Evolutionary conservation across 805 yeast species (phyloP).

Genomic region (Candida berthetii): DNA sequence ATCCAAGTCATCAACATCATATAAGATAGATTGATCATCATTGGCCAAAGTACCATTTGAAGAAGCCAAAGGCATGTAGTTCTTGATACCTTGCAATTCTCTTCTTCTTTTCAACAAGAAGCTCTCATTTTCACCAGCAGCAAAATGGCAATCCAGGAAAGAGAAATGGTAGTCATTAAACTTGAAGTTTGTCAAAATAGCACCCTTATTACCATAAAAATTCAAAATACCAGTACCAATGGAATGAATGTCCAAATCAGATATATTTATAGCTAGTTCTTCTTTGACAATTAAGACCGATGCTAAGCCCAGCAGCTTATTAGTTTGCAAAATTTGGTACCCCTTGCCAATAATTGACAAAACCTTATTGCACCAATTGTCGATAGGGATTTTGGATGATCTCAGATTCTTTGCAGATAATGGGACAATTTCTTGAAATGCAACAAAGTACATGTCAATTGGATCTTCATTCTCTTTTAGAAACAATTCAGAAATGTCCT

Average conservation of each 20-base stretch:
- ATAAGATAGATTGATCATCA: slow-evolving; percentile 17
- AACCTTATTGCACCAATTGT: slow-evolving; percentile 25
- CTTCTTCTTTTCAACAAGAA: slow-evolving; percentile 33
- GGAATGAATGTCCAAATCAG: slow-evolving; percentile 30
- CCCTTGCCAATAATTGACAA: slow-evolving; percentile 11
- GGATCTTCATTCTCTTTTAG: neutral
- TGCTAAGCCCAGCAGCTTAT: slow-evolving; percentile 47
- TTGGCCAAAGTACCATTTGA: slow-evolving; percentile 16
- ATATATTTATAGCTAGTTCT: slow-evolving; percentile 30
- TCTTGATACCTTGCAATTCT: slow-evolving; percentile 35
- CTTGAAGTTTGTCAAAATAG: slow-evolving; percentile 37
- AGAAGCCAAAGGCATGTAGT: slow-evolving; percentile 17
- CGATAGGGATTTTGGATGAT: slow-evolving; percentile 26
- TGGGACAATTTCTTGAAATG: slow-evolving; percentile 46
- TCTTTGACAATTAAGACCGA: slow-evolving; percentile 35
- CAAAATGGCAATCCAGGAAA: slow-evolving; percentile 46
- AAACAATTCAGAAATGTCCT: slow-evolving; percentile 12
- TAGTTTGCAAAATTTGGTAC: slow-evolving; percentile 32
- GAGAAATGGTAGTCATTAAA: slow-evolving; percentile 25
- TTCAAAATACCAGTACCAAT: slow-evolving; percentile 54
- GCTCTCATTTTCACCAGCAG: slow-evolving; percentile 39
- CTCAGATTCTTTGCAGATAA: slow-evolving; percentile 32
- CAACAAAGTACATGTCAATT: slow-evolving; percentile 33
- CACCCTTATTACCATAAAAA: slow-evolving; percentile 60
- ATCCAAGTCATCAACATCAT: slow-evolving; percentile 22